phyloP scores from a whole-genome alignment of 2,329 filamentous ascomycete species.

The Neonectria hederae region DNA sequence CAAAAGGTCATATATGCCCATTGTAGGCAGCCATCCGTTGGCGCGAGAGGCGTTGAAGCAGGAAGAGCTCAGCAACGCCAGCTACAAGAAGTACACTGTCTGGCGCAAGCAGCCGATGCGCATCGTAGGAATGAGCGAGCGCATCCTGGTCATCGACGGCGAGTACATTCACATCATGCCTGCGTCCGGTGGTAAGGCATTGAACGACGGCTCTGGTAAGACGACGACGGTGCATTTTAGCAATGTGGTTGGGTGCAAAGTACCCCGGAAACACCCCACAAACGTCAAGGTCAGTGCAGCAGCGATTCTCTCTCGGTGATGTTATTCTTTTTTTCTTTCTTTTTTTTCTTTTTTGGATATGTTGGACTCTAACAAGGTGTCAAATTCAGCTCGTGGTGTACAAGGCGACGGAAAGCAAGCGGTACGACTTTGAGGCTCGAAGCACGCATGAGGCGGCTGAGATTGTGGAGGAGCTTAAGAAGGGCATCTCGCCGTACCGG shows the following conservation, averaged over 20 bases:
- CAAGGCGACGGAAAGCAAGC: constrained; percentile 78
- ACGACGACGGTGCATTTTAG: constrained; percentile 85
- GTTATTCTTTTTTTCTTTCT: not conserved
- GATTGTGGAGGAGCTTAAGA: constrained; percentile 82
- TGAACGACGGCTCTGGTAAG: constrained; percentile 72
- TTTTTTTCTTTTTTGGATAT: not conserved
- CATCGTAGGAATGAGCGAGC: constrained; percentile 78
- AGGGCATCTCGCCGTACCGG: constrained; percentile 74
- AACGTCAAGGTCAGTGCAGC: constrained; percentile 73
- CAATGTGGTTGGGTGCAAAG: constrained; percentile 83
- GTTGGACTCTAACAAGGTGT: constrained; percentile 23
- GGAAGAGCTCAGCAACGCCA: constrained; percentile 65
- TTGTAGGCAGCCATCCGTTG: constrained; percentile 71
- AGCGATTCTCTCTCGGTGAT: not conserved
- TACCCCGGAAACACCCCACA: constrained; percentile 80
- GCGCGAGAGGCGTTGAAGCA: constrained; percentile 70
- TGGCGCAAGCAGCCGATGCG: constrained; percentile 86
- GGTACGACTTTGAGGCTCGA: constrained; percentile 87
- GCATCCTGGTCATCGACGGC: constrained; percentile 81
- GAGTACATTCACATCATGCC: constrained; percentile 91
- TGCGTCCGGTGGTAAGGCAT: constrained; percentile 70
- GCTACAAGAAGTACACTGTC: constrained; percentile 81
- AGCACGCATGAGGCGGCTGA: constrained; percentile 77
- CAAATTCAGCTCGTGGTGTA: constrained; percentile 71
- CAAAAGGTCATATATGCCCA: constrained; percentile 58